These are phyloP conservation scores for Fonsecaea monophora DNA, from an alignment of 2,329 filamentous ascomycete species.

Conservation along the genomic window DNA sequence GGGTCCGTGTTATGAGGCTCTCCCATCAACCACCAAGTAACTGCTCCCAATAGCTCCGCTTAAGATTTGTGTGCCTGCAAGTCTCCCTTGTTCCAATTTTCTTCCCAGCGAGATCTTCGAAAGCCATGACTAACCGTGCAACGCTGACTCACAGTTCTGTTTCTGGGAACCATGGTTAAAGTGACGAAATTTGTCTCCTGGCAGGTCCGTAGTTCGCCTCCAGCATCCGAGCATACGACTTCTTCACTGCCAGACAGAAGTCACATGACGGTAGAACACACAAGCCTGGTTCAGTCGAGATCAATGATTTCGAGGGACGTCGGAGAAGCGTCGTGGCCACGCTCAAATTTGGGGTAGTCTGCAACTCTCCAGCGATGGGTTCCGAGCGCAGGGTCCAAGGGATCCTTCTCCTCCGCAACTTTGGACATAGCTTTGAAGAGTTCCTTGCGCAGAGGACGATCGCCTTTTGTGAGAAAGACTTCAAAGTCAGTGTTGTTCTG, in stretches of 20 bases:
- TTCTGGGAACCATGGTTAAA: slow-evolving; percentile 1
- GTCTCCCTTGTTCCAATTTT: background rate
- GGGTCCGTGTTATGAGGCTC: background rate
- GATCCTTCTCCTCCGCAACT: slow-evolving; percentile 21
- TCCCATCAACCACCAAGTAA: background rate
- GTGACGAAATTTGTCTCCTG: background rate
- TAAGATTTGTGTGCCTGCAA: background rate
- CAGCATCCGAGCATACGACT: background rate
- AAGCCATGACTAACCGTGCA: slow-evolving; percentile 11
- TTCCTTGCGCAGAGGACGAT: slow-evolving; percentile 22
- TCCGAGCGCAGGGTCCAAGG: slow-evolving; percentile 30
- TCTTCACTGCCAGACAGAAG: background rate
- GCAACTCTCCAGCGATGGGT: slow-evolving; percentile 27
- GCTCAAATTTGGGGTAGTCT: slow-evolving; percentile 5
- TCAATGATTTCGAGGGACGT: slow-evolving; percentile 17
- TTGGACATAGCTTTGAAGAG: slow-evolving; percentile 30
- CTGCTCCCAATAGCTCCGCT: background rate
- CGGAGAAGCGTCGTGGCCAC: background rate
- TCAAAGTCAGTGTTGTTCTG: slow-evolving; percentile 27
- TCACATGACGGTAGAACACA: background rate
- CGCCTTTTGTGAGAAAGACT: slow-evolving; percentile 19
- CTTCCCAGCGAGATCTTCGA: background rate
- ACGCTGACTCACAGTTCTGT: slow-evolving; percentile 17
- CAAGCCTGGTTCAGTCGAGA: slow-evolving; percentile 16
- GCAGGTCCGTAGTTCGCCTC: background rate